phyloP scores from a whole-genome alignment of 1,139 yeast genomes.

The Candida glucosophila region DNA sequence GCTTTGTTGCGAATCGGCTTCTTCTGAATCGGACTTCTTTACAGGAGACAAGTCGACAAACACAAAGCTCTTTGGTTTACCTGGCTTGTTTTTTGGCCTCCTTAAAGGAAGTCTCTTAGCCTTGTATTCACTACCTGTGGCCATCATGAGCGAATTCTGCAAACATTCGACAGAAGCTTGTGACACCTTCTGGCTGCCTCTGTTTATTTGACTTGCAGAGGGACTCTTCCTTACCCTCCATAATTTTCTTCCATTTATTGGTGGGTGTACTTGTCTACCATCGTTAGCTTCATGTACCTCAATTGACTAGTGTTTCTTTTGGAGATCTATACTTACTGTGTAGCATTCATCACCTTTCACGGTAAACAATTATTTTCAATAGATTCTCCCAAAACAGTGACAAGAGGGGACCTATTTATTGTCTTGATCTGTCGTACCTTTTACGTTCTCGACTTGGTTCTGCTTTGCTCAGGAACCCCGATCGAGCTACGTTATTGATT shows the following conservation, averaged over 20 bases:
- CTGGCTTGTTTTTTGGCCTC: constrained; percentile 45
- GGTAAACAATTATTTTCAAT: no score
- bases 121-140: constrained; percentile 24
- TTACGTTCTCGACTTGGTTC: no score
- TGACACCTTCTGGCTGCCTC: no score
- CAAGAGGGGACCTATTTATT: no score
- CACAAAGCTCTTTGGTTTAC: constrained; percentile 44
- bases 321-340: no score
- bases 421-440: no score
- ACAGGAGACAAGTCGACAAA: constrained; percentile 49
- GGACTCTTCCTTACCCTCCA: constrained; percentile 37
- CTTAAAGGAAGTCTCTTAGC: constrained; percentile 39
- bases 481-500: no score
- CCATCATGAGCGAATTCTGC: constrained; percentile 36
- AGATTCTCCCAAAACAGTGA: no score
- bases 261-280: constrained; percentile 21
- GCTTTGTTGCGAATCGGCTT: neutral
- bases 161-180: constrained; percentile 34
- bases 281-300: constrained; percentile 2
- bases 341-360: no score
- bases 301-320: no score
- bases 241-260: constrained; percentile 40
- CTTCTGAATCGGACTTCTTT: constrained; percentile 13
- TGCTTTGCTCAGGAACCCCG: no score
- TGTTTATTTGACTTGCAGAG: constrained; percentile 10